These are phyloP conservation scores for Cladophialophora bantiana DNA, from an alignment of 2,329 filamentous ascomycete genomes.

Conservation along the genomic window DNA sequence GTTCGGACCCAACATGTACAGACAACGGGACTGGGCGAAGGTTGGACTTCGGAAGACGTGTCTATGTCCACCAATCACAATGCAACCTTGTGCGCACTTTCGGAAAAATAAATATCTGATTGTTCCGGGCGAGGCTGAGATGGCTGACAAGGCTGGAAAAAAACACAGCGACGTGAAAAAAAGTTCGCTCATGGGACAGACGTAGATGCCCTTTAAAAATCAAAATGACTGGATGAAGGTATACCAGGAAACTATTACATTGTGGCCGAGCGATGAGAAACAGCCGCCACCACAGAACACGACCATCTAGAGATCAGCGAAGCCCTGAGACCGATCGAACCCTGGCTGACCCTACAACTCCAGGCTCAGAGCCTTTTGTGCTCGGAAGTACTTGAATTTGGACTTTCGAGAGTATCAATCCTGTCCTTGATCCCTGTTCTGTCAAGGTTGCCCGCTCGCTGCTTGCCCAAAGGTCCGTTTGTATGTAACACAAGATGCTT, in stretches of 20 bases:
- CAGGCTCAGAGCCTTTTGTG: background rate
- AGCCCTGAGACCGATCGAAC: background rate
- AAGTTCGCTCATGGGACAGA: background rate
- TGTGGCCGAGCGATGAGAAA: slow-evolving; percentile 16
- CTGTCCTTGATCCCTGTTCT: background rate
- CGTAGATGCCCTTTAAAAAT: background rate
- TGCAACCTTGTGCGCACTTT: background rate
- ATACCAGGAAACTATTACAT: slow-evolving; percentile 22
- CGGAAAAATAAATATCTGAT: background rate
- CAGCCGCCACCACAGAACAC: slow-evolving; percentile 9
- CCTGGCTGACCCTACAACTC: slow-evolving; percentile 17
- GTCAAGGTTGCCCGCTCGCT: background rate
- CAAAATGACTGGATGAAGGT: background rate
- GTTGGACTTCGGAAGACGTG: slow-evolving; percentile 5
- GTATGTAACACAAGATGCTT: slow-evolving; percentile 21
- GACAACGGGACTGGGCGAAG: background rate
- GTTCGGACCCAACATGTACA: background rate
- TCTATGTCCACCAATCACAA: slow-evolving; percentile 9
- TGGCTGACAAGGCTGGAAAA: slow-evolving; percentile 7
- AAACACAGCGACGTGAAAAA: background rate
- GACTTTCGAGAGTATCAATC: background rate
- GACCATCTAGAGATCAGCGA: slow-evolving; percentile 15
- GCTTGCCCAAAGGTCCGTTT: background rate
- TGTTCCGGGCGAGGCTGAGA: slow-evolving; percentile 14
- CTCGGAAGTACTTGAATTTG: slow-evolving; percentile 7